A percentile compares a stretch with the other conserved stretches of the same genome.
Evolutionary conservation across 1,284 basidiomycete species (phyloP).

Genomic region (Ganoderma leucocontextum): DNA sequence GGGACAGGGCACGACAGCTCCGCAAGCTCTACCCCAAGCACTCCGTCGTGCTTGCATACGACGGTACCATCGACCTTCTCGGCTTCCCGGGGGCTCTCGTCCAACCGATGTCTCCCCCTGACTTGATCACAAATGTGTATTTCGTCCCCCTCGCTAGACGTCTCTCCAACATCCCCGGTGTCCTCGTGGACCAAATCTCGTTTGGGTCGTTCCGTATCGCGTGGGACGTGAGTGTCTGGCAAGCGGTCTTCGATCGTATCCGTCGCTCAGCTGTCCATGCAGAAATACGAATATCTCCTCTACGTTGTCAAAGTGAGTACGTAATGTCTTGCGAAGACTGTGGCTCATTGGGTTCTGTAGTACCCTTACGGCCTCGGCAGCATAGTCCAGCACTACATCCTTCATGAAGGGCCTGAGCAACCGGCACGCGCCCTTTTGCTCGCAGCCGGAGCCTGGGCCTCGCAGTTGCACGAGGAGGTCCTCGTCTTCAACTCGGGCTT

Average conservation of each 20-base stretch:
- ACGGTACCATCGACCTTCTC: constrained; percentile 56
- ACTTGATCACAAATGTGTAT: constrained; percentile 55
- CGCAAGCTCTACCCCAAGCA: constrained; percentile 68
- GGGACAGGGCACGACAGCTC: constrained; percentile 56
- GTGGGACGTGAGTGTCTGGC: constrained; percentile 60
- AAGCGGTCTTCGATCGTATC: not conserved
- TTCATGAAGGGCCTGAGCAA: constrained; percentile 68
- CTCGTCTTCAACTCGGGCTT: constrained; percentile 77
- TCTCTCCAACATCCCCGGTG: constrained; percentile 54
- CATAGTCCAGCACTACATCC: constrained; percentile 54
- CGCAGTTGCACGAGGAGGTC: constrained; percentile 71
- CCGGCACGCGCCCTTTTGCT: constrained; percentile 62
- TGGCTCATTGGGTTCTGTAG: constrained; percentile 43
- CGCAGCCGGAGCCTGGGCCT: constrained; percentile 57
- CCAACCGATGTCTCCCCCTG: constrained; percentile 55
- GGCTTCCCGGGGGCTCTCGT: constrained; percentile 57
- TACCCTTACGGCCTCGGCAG: constrained; percentile 50
- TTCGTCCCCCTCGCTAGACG: constrained; percentile 60
- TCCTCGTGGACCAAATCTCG: constrained; percentile 58
- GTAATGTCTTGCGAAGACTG: not conserved
- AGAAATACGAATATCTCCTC: constrained; percentile 58
- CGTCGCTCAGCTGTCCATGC: not conserved
- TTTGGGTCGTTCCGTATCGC: constrained; percentile 62
- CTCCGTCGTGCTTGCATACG: constrained; percentile 62
- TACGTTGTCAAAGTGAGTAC: constrained; percentile 52